These are phyloP conservation scores for Conringia planisiliqua DNA, from an alignment of 345 rosid species.

Conservation along the genomic window DNA sequence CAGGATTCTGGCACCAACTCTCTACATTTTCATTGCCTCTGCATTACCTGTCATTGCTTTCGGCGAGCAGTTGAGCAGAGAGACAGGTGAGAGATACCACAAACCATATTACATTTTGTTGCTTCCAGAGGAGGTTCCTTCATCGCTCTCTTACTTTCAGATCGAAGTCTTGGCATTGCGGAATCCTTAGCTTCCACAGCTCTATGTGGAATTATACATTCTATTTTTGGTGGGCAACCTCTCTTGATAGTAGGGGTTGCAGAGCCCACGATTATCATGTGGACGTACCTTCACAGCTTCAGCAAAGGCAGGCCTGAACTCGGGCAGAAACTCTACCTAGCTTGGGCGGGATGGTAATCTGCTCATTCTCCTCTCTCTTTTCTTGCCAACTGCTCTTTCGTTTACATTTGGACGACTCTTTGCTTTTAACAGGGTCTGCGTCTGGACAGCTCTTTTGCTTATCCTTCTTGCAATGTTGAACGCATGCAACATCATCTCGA, in stretches of 20 bases:
- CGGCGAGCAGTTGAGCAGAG: slow-evolving; percentile 59
- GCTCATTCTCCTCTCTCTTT: neutral
- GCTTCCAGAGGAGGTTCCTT: neutral
- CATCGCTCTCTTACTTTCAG: slow-evolving; percentile 22
- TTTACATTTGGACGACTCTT: neutral
- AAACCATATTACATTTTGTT: neutral
- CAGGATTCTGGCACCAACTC: slow-evolving; percentile 69
- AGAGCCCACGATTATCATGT: slow-evolving; percentile 84
- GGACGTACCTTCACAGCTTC: slow-evolving; percentile 64
- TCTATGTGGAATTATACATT: slow-evolving; percentile 55
- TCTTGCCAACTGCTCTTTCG: slow-evolving; percentile 7
- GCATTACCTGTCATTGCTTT: slow-evolving; percentile 73
- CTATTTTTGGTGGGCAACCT: slow-evolving; percentile 78
- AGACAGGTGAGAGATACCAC: slow-evolving; percentile 40
- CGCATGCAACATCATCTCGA: slow-evolving; percentile 59
- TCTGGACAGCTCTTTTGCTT: slow-evolving; percentile 77
- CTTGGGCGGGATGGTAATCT: slow-evolving; percentile 84
- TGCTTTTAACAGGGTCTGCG: slow-evolving; percentile 66
- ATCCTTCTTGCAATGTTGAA: slow-evolving; percentile 58
- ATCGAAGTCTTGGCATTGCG: slow-evolving; percentile 56
- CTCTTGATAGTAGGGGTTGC: slow-evolving; percentile 79
- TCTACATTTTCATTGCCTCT: slow-evolving; percentile 64
- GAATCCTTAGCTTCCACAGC: slow-evolving; percentile 66
- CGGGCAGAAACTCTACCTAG: slow-evolving; percentile 66
- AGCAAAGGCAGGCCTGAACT: slow-evolving; percentile 54